Evolutionary conservation across 495 filamentous ascomycete genomes (phyloP).

Genomic region (Penicillium antarcticum): DNA sequence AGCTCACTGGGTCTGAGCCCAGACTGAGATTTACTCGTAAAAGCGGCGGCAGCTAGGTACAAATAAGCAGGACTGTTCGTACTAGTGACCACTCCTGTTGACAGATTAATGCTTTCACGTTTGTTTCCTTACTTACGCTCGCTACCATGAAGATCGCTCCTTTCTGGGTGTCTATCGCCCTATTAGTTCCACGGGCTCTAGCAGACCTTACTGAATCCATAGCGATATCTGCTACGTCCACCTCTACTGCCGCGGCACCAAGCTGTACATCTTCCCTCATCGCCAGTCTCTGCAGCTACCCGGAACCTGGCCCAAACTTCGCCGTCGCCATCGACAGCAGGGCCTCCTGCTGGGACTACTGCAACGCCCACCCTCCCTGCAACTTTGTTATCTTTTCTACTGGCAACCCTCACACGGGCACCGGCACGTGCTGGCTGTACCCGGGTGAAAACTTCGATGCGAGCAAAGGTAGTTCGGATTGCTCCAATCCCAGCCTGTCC

Average conservation of each 20-base stretch:
- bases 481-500: constrained; percentile 13
- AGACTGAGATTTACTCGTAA: not conserved
- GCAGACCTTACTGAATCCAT: constrained; percentile 4
- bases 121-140: constrained; percentile 16
- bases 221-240: constrained; percentile 14
- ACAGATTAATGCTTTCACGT: constrained; percentile 1
- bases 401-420: constrained; percentile 20
- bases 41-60: not conserved
- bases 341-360: constrained; percentile 27
- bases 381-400: constrained; percentile 22
- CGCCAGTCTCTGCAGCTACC: constrained; percentile 21
- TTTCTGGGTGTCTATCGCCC: constrained; percentile 22
- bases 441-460: constrained; percentile 21
- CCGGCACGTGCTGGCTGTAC: constrained; percentile 26
- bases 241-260: constrained; percentile 19
- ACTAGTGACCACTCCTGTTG: not conserved
- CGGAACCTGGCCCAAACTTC: constrained; percentile 13
- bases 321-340: constrained; percentile 19
- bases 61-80: constrained; percentile 2
- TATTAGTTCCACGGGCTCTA: constrained; percentile 18
- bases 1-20: too few species aligned
- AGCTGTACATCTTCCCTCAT: constrained; percentile 25
- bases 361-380: constrained; percentile 25
- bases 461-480: constrained; percentile 17
- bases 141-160: constrained; percentile 22